A percentile compares a stretch with the other conserved stretches of the same genome.
These are phyloP conservation scores for Fusarium buxicola DNA, from an alignment of 2,329 filamentous ascomycete genomes.

Conservation along the genomic window DNA sequence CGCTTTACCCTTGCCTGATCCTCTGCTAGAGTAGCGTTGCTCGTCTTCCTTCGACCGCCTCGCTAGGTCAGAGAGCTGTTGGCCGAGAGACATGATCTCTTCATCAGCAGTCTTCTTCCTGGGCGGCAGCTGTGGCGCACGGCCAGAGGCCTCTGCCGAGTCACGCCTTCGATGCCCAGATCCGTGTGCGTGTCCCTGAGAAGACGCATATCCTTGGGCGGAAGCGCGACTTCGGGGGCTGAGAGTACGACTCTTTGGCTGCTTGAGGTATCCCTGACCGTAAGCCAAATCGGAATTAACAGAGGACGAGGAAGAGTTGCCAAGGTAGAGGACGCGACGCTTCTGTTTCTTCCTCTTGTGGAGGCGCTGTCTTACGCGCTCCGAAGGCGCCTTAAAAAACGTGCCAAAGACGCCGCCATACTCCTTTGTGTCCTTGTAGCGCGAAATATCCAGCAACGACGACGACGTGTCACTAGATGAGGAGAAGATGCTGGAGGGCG, in stretches of 20 bases:
- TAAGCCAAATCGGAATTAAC: constrained; percentile 77
- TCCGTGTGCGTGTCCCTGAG: constrained; percentile 22
- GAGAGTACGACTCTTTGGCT: constrained; percentile 47
- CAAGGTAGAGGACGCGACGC: constrained; percentile 67
- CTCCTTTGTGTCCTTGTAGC: constrained; percentile 59
- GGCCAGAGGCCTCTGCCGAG: constrained; percentile 28
- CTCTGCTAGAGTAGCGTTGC: constrained; percentile 53
- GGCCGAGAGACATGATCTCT: constrained; percentile 67
- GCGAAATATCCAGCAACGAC: constrained; percentile 75
- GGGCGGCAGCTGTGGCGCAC: constrained; percentile 26
- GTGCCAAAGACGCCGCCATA: constrained; percentile 68
- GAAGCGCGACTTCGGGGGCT: constrained; percentile 42
- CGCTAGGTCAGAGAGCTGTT: constrained; percentile 65
- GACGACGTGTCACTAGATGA: constrained; percentile 65
- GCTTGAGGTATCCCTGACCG: constrained; percentile 68
- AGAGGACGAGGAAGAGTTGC: constrained; percentile 74
- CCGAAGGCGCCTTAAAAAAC: constrained; percentile 73
- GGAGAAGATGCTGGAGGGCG: constrained; percentile 52
- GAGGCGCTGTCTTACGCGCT: constrained; percentile 53
- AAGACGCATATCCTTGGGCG: constrained; percentile 25
- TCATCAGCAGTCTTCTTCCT: constrained; percentile 62
- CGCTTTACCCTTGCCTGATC: constrained; percentile 40
- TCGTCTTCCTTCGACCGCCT: constrained; percentile 64
- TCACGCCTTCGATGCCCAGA: constrained; percentile 35
- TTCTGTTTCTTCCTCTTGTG: constrained; percentile 58